Percentiles rank a stretch among this genome's conserved stretches.
Conservation (phyloP, 208 protist species). For the Naegleria fowleri region DNA sequence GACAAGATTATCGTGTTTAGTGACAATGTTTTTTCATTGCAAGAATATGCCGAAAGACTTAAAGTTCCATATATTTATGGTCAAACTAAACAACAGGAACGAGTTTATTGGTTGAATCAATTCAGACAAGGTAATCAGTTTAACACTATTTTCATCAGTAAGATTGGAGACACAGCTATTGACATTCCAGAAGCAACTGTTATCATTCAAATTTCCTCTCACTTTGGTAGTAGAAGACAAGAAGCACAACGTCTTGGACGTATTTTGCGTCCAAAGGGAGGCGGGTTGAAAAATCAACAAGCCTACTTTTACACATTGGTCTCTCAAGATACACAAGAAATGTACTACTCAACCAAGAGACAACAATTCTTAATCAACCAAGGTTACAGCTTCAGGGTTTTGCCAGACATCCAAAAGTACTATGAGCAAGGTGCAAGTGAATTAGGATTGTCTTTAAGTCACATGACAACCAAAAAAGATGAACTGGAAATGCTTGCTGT, state of each 20-base stretch:
- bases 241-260: constrained; percentile 93
- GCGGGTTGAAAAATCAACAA: constrained; percentile 58
- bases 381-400: constrained; percentile 31
- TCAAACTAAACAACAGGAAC: constrained; percentile 75
- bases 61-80: constrained; percentile 84
- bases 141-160: constrained; percentile 93
- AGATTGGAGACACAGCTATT: constrained; percentile 93
- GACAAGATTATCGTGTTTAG: constrained; percentile 98
- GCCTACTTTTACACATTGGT: constrained; percentile 99
- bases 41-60: constrained; percentile 82
- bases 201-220: constrained; percentile 96
- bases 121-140: constrained; percentile 68
- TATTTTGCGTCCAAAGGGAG: constrained; percentile 81
- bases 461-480: not conserved
- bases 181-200: constrained; percentile 98
- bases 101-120: constrained; percentile 81
- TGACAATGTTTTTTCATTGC: constrained; percentile 91
- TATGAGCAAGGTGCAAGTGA: not conserved
- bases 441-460: not conserved
- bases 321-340: constrained; percentile 91
- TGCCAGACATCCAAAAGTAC: not conserved
- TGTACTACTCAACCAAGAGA: constrained; percentile 90
- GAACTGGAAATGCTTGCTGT: not conserved
- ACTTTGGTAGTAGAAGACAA: constrained; percentile 86
- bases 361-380: constrained; percentile 96